Percentiles rank a stretch among this genome's conserved stretches.
Evolutionary conservation across 192 early-diverging fungal species (phyloP).

Genomic region (Backusella luteola): DNA sequence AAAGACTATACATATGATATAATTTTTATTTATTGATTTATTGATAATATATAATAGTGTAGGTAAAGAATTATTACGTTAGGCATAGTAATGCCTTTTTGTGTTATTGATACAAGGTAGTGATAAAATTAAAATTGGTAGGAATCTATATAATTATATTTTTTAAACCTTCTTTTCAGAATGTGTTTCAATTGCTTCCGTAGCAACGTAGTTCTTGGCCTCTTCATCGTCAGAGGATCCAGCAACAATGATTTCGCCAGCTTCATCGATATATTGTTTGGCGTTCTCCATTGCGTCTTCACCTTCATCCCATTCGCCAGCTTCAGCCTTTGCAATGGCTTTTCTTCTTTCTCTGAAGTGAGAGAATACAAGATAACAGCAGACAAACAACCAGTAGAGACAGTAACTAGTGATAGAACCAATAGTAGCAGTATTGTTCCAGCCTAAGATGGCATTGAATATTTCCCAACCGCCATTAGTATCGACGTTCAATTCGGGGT

Average conservation of each 20-base stretch:
- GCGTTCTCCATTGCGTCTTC: conserved; percentile 29
- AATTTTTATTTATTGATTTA: not conserved
- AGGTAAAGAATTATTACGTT: not conserved
- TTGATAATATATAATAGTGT: not conserved
- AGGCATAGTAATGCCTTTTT: not conserved
- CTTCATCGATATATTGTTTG: conserved; percentile 11
- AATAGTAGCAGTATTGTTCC: conserved; percentile 73
- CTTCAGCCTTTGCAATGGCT: conserved; percentile 9
- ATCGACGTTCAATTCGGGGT: conserved; percentile 53
- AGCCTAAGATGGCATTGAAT: conserved; percentile 70
- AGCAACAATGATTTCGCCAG: conserved; percentile 15
- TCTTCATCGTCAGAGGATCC: not conserved
- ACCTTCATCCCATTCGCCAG: conserved; percentile 15
- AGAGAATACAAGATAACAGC: conserved; percentile 45
- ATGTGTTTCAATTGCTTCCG: not conserved
- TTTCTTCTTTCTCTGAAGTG: conserved; percentile 36
- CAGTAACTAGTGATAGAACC: conserved; percentile 77
- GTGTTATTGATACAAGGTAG: not conserved
- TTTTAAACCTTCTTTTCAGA: conserved; percentile 2
- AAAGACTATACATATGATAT: not conserved
- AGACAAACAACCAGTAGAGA: conserved; percentile 72
- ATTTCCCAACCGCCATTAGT: conserved; percentile 64
- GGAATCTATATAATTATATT: not conserved
- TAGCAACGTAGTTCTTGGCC: not conserved
- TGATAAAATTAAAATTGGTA: conserved; percentile 5